phyloP scores from a whole-genome alignment of 495 filamentous ascomycete species.

The Penicillium dipodomyicola region DNA sequence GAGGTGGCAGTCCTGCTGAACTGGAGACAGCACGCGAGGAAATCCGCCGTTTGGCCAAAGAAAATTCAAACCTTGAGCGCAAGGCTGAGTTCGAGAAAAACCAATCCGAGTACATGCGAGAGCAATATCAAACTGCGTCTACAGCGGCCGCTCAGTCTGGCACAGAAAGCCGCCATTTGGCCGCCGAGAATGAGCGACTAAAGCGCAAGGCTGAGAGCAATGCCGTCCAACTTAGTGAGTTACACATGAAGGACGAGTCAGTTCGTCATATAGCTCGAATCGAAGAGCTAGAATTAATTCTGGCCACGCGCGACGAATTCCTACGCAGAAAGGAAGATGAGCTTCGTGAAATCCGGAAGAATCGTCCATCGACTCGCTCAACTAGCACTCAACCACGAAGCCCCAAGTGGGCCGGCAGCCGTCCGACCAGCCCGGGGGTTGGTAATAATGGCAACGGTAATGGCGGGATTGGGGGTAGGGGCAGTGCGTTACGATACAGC shows the following conservation, averaged over 20 bases:
- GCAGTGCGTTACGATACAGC: slow-evolving; percentile 43
- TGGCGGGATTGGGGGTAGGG: slow-evolving; percentile 30
- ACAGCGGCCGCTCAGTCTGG: slow-evolving; percentile 49
- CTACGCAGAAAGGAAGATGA: slow-evolving; percentile 61
- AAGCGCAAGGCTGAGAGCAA: slow-evolving; percentile 52
- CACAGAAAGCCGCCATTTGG: slow-evolving; percentile 51
- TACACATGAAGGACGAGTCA: slow-evolving; percentile 46
- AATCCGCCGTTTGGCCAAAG: slow-evolving; percentile 40
- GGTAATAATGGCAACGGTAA: slow-evolving; percentile 34
- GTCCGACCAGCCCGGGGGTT: slow-evolving; percentile 46
- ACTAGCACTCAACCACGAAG: slow-evolving; percentile 49
- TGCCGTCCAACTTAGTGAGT: slow-evolving; percentile 47
- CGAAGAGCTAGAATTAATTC: slow-evolving; percentile 47
- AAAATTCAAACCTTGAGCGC: slow-evolving; percentile 43
- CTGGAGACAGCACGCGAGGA: slow-evolving; percentile 47
- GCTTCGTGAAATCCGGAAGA: slow-evolving; percentile 54
- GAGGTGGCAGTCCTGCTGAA: slow-evolving; percentile 50
- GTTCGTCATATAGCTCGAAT: slow-evolving; percentile 39
- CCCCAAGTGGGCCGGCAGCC: slow-evolving; percentile 44
- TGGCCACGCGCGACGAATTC: slow-evolving; percentile 45
- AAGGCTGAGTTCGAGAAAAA: slow-evolving; percentile 52
- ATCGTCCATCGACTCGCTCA: slow-evolving; percentile 45
- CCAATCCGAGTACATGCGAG: slow-evolving; percentile 57
- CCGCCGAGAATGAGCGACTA: slow-evolving; percentile 46
- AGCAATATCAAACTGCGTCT: slow-evolving; percentile 63